Evolutionary conservation across 805 yeast genomes (phyloP), one percentile per base, ranked within the genome.

Genomic region (Kodamaea fukazawae): DNA sequence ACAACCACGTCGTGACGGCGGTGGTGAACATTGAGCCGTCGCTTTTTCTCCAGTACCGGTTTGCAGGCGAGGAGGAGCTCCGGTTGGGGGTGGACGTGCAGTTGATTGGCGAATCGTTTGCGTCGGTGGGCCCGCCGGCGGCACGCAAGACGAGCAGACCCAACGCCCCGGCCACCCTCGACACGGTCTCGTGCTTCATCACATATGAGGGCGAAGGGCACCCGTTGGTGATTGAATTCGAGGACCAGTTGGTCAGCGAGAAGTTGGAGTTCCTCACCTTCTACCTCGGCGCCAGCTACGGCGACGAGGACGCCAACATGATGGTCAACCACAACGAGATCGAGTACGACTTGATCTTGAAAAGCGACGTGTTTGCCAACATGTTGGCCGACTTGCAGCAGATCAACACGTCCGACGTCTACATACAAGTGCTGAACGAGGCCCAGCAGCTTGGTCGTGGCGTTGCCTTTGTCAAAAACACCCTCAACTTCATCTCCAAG

Each of bases 401-500:
- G 26, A 63, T 69, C 32, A 59, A 56, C 41, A 68, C 74, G 3
- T 47, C 50, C 15, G 64, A 62, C n/a, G 39, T 70, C 31, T 65
- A 48, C 44, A 50, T 69, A 26, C 53, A 49, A 31, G 51, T 61
- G 4, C 60, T 67, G 34, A 63, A 57, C 38, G 43, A 51, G 29
- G 26, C 25, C 9, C 30, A 38, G 15, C 31, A 38, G 4, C 30
- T 47, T 10, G 47, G 50, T n/a, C 13, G 31, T n/a, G 26, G 34
- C 14, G 13, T 34, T 44, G 7, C 18, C 10, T 41, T 43, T 16
- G 28, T 30, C 31, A 42, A 57, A 50, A 66, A 71, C 26, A 71
- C 67, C 46, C 58, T 82, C 33, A 66, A 73, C 17, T 71, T 88
- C 38, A 74, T 84, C 4, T 82, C 93, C 0, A 73, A 71, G 29